A percentile compares a stretch with the other conserved stretches of the same genome.
phyloP scores from a whole-genome alignment of 164 flowering plant species.

The Magnolia changhungtana region DNA sequence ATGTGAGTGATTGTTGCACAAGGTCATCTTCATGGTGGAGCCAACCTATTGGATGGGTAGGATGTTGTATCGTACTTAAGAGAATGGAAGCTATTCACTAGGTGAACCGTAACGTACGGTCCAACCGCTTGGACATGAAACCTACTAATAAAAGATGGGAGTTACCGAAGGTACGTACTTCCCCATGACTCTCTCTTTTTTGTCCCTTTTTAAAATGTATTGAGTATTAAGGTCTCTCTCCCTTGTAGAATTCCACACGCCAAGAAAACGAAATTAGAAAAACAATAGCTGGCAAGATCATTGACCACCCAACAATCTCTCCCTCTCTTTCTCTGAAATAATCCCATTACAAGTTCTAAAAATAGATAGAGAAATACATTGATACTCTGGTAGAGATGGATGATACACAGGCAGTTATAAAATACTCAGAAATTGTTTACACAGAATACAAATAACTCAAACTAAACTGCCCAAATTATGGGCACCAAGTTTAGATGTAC shows the following conservation, averaged over 20 bases:
- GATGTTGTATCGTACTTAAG: no score
- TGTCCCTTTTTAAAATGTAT: not conserved
- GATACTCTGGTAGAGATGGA: no score
- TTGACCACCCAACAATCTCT: constrained; percentile 33
- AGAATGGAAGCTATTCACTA: not conserved
- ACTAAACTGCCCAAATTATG: no score
- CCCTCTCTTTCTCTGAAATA: not conserved
- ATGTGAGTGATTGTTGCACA: no score
- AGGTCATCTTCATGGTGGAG: no score
- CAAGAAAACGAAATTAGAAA: constrained; percentile 28
- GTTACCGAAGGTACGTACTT: constrained; percentile 10
- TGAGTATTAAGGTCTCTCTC: constrained; percentile 11
- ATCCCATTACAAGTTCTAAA: not conserved
- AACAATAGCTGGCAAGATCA: constrained; percentile 33
- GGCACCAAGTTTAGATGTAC: no score
- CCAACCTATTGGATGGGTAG: no score
- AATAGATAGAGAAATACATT: not conserved
- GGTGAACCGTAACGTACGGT: no score
- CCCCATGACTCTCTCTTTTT: constrained; percentile 10
- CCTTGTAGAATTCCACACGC: constrained; percentile 42
- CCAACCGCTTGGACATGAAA: no score
- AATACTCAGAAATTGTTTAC: no score
- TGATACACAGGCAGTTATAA: no score
- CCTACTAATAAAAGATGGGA: not conserved
- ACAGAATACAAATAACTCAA: no score